Evolutionary conservation across 2,329 filamentous ascomycete genomes (phyloP).

Genomic region (Trichophyton schoenleinii): DNA sequence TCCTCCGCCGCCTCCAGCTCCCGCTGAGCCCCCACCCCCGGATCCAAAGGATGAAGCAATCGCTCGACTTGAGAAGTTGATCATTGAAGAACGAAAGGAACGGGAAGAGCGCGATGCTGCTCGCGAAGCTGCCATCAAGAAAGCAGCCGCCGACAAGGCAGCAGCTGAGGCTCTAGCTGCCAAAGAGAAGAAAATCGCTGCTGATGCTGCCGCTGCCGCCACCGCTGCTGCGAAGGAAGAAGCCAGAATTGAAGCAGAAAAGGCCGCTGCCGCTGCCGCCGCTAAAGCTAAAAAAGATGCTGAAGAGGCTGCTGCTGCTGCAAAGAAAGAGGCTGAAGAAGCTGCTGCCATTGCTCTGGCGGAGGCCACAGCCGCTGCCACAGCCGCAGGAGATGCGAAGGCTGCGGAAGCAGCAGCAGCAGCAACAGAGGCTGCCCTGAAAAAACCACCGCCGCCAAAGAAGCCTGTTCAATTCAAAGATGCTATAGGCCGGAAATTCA

Average conservation of each 20-base stretch:
- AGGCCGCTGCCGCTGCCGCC: constrained; percentile 36
- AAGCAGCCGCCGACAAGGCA: constrained; percentile 36
- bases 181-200: constrained; percentile 31
- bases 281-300: constrained; percentile 36
- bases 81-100: constrained; percentile 33
- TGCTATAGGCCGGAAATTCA: constrained; percentile 81
- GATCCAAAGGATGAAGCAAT: constrained; percentile 43
- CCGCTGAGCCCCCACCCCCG: constrained; percentile 24
- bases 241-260: constrained; percentile 37
- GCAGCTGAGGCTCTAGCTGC: constrained; percentile 25
- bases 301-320: constrained; percentile 28
- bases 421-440: constrained; percentile 22
- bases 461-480: constrained; percentile 81
- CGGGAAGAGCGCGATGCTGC: constrained; percentile 31
- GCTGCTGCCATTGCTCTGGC: constrained; percentile 29
- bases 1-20: constrained; percentile 18
- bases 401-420: constrained; percentile 24
- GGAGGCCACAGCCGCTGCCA: constrained; percentile 26
- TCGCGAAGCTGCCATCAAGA: constrained; percentile 36
- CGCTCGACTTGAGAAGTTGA: constrained; percentile 49
- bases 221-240: constrained; percentile 26
- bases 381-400: constrained; percentile 23
- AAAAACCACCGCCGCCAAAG: constrained; percentile 46
- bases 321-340: constrained; percentile 26
- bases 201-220: constrained; percentile 27